Evolutionary conservation across 768 basidiomycete genomes (phyloP).

Genomic region (Terana coerulea): DNA sequence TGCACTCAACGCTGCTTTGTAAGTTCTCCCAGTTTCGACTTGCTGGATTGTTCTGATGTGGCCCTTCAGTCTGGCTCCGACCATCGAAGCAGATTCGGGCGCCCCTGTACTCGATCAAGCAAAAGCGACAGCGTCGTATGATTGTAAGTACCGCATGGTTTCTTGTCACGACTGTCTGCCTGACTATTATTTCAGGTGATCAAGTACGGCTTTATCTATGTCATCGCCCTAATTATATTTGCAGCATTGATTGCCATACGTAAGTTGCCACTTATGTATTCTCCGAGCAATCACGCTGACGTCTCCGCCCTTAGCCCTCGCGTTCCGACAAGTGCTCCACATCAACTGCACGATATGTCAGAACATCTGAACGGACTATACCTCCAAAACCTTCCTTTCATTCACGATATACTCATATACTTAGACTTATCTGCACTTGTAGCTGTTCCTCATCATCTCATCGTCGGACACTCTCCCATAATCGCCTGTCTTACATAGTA

Average conservation of each 20-base stretch:
- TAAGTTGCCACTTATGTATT: constrained; percentile 36
- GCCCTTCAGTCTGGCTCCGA: constrained; percentile 94
- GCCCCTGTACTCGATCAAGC: constrained; percentile 86
- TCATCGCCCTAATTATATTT: constrained; percentile 64
- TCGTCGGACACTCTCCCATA: constrained; percentile 10
- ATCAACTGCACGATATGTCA: constrained; percentile 27
- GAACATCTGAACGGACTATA: constrained; percentile 22
- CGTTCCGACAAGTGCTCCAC: constrained; percentile 23
- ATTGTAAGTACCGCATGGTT: constrained; percentile 55
- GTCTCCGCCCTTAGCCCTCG: constrained; percentile 16
- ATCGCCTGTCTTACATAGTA: constrained; percentile 8
- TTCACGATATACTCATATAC: constrained; percentile 10
- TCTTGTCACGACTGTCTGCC: constrained; percentile 9
- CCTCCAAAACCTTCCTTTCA: not conserved
- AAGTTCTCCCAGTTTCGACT: constrained; percentile 36
- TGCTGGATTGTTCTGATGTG: too few species aligned
- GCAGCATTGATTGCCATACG: constrained; percentile 74
- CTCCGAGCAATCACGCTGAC: not conserved
- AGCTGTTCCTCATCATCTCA: constrained; percentile 11
- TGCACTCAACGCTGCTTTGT: constrained; percentile 92
- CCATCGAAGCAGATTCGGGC: constrained; percentile 93
- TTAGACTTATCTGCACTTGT: constrained; percentile 21
- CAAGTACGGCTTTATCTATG: constrained; percentile 80
- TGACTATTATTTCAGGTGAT: constrained; percentile 51
- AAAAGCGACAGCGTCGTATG: constrained; percentile 84